Base-by-base conservation (phyloP, 2,329 filamentous ascomycete species). In the Botryosphaeria agaves region DNA sequence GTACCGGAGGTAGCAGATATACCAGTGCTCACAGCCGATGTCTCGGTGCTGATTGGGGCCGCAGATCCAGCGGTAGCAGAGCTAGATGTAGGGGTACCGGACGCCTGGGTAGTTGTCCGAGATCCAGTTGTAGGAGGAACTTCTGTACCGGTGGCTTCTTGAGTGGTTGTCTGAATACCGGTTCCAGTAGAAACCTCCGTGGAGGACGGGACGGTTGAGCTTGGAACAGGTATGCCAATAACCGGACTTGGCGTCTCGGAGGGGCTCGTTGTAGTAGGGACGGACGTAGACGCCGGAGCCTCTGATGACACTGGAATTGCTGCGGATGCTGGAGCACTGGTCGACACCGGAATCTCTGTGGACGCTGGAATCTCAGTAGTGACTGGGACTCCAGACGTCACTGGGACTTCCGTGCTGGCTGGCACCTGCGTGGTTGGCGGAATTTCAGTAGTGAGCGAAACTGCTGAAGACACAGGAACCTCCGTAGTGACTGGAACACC, bases 401-500 rank as follows among this genome's bases (percentile, higher is more conserved):
- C 20, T 23, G 20, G 20, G 7, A 23, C 7, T 7, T 12, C 12
- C 12, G 20, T 23, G 7, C 7, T 7, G 12, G 20, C 7, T 23
- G 20, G 20, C 7, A 23, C 20, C 7, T 23, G 7, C 20, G 12
- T 23, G 7, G 20, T 23, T 12, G 20, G 20, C 20, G 20, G 20
- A 14, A 28, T 28, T 8, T 14, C 16, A 28, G 12, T n/a, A 14
- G 14, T 28, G 26, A 28, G 9, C 4, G 26, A 14, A 28, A 28
- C 16, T 28, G 9, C 26, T 3, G 26, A 28, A 14, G 14, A 9
- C 3, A 28, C 12, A 14, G 16, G 14, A 28, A 14, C 16, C 4
- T 5, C 16, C 16, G 26, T 12, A 3, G 16, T 18, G 16, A 28
- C 26, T 28, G 16, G 12, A 17, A 34, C 30, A 23, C 33, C 38